Conservation (phyloP, 2,329 filamentous ascomycete genomes). For the Alternaria sp. region DNA sequence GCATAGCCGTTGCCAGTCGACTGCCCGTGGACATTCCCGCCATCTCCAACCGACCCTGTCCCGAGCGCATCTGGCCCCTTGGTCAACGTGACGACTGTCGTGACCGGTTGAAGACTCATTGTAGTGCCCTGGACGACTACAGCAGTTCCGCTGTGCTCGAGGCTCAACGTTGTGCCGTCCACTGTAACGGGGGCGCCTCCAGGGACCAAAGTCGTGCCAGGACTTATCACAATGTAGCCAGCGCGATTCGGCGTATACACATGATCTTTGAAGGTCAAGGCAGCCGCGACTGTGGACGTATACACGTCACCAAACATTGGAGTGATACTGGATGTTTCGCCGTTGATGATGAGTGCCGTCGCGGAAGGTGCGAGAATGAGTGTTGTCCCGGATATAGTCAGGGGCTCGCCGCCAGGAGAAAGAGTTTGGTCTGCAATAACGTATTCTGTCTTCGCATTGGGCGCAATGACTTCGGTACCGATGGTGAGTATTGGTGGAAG, state of each 20-base stretch:
- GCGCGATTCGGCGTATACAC: slow-evolving; percentile 53
- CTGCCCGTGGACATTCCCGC: slow-evolving; percentile 2
- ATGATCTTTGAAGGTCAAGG: slow-evolving; percentile 45
- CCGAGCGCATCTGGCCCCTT: neutral
- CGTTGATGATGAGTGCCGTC: slow-evolving; percentile 46
- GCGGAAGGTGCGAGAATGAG: slow-evolving; percentile 45
- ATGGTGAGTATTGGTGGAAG: slow-evolving; percentile 28
- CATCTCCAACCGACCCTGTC: neutral
- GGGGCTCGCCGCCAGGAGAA: slow-evolving; percentile 39
- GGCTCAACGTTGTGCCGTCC: slow-evolving; percentile 41
- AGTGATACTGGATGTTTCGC: slow-evolving; percentile 29
- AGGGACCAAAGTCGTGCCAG: slow-evolving; percentile 44
- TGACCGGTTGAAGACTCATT: slow-evolving; percentile 26
- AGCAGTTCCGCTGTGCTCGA: slow-evolving; percentile 35
- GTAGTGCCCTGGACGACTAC: slow-evolving; percentile 35
- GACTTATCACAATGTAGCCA: slow-evolving; percentile 51
- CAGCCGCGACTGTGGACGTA: slow-evolving; percentile 29
- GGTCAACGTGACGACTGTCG: slow-evolving; percentile 28
- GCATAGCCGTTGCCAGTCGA: neutral
- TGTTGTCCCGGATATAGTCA: slow-evolving; percentile 46
- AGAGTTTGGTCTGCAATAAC: slow-evolving; percentile 42
- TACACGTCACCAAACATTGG: slow-evolving; percentile 25
- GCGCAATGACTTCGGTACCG: slow-evolving; percentile 26
- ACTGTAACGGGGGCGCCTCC: slow-evolving; percentile 47
- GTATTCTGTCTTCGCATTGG: slow-evolving; percentile 35